Conservation (phyloP, 1,284 basidiomycete species). For the Fomitopsis pinicola region DNA sequence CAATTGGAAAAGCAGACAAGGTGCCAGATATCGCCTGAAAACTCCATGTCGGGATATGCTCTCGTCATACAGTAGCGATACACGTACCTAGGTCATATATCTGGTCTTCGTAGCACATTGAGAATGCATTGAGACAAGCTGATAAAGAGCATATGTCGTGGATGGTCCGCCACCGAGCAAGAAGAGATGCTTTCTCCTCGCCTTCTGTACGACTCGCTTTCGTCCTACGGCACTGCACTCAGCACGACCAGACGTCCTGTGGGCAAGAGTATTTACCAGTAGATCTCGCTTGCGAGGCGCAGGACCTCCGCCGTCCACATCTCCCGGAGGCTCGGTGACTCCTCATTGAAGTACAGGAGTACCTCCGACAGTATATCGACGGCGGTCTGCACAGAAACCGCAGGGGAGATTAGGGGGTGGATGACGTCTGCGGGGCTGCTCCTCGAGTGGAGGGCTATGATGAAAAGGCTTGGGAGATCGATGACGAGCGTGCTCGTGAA, state of each 20-base stretch:
- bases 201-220: constrained; percentile 29
- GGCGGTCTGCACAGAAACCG: constrained; percentile 35
- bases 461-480: constrained; percentile 16
- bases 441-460: constrained; percentile 42
- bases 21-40: constrained; percentile 64
- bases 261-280: constrained; percentile 40
- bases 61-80: background rate
- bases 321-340: constrained; percentile 18
- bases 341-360: constrained; percentile 36
- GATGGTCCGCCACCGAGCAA: constrained; percentile 47
- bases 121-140: constrained; percentile 58
- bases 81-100: constrained; percentile 56
- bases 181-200: constrained; percentile 36
- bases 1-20: constrained; percentile 56
- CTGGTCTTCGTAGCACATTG: constrained; percentile 57
- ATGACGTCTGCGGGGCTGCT: constrained; percentile 50
- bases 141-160: constrained; percentile 61
- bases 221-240: constrained; percentile 25
- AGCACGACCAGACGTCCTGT: background rate
- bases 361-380: constrained; percentile 40
- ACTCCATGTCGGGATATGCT: background rate
- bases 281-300: constrained; percentile 53
- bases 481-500: background rate
- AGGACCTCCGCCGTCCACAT: constrained; percentile 42
- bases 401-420: constrained; percentile 42